Base-by-base conservation (phyloP, 2,329 filamentous ascomycete genomes). In the Orbilia blumenaviensis region DNA sequence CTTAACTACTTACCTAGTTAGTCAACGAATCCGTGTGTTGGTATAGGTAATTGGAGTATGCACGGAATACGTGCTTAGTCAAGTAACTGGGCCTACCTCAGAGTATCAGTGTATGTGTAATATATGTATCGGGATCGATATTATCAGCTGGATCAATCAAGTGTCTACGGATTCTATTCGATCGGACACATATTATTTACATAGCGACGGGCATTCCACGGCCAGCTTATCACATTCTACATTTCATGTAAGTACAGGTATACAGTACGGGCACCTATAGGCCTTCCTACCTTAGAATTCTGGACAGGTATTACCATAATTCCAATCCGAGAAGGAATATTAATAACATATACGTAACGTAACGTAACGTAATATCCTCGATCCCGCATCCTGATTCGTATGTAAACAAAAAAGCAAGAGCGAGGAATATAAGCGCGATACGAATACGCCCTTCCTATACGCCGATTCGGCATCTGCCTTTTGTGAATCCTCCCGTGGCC, bases 401-500 rank as follows among this genome's bases (percentile, higher is more conserved):
- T 44, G 21, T 25, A 44, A 42, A 32, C 10, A 23, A 23, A 14
- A 56, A 46, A 46, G 44, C 48, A 52, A 54, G 29, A 54, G 29
- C 25, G 25, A 52, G 44, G 25, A 54, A 23, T 25, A 36, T 46
- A 68, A 48, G 27, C 36, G 50, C 48, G 36, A 56, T 48, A 36
- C 25, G 63, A 60, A 68, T 58, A 58, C 71, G 71, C 71, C 46
- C 46, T 75, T 68, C 44, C 46, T 60, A 68, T 75, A 68, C 71
- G 71, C 71, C 71, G 71, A 75, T 75, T 75, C 71, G 71, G 71
- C 69, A 73, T 66, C 61, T 73, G 64, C 48, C 54, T 46, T 25
- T 21, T n/a, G 34, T 38, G 54, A 66, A 66, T 74, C 61, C 60
- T 54, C 62, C 71, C 71, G 56, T 44, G 63, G 54, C 42, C 44